These are phyloP conservation scores for Pulveroboletus sp. DNA, from an alignment of 768 basidiomycete species.

Conservation along the genomic window DNA sequence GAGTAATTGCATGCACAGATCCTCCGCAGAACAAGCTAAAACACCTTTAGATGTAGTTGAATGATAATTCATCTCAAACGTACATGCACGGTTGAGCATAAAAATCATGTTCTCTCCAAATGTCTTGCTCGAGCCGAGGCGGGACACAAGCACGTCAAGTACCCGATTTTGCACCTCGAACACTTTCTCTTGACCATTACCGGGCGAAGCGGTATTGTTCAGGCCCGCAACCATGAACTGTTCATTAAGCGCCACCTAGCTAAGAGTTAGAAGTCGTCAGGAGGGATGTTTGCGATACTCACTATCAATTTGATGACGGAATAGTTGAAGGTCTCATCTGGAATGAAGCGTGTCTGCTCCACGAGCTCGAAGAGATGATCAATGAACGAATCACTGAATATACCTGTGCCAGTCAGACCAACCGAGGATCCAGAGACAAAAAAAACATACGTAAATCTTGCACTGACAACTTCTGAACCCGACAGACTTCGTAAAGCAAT, in stretches of 20 bases:
- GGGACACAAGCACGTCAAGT: slow-evolving; percentile 75
- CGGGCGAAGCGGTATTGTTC: slow-evolving; percentile 23
- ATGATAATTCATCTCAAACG: slow-evolving; percentile 28
- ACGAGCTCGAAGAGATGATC: slow-evolving; percentile 90
- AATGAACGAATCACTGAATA: slow-evolving; percentile 81
- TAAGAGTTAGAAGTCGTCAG: slow-evolving; percentile 6
- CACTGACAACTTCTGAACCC: slow-evolving; percentile 77
- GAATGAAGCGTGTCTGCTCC: slow-evolving; percentile 82
- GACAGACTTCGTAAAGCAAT: slow-evolving; percentile 88
- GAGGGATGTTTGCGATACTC: slow-evolving; percentile 25
- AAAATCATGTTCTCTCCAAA: slow-evolving; percentile 99
- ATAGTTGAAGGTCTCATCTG: slow-evolving; percentile 93
- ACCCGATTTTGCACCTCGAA: slow-evolving; percentile 68
- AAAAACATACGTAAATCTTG: slow-evolving; percentile 69
- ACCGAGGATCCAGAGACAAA: neutral
- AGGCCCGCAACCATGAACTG: slow-evolving; percentile 95
- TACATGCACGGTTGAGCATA: slow-evolving; percentile 94
- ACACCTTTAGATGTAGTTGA: slow-evolving; percentile 1
- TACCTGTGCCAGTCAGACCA: slow-evolving; percentile 39
- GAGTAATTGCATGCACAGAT: slow-evolving; percentile 89
- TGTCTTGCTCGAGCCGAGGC: slow-evolving; percentile 83
- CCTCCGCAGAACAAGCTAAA: slow-evolving; percentile 82
- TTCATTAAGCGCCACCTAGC: slow-evolving; percentile 87
- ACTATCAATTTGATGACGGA: slow-evolving; percentile 93
- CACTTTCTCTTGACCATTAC: slow-evolving; percentile 24